Evolutionary conservation across 305 asterid species (phyloP), one percentile per base, ranked within the genome.

Genomic region (Petunia hybrid): DNA sequence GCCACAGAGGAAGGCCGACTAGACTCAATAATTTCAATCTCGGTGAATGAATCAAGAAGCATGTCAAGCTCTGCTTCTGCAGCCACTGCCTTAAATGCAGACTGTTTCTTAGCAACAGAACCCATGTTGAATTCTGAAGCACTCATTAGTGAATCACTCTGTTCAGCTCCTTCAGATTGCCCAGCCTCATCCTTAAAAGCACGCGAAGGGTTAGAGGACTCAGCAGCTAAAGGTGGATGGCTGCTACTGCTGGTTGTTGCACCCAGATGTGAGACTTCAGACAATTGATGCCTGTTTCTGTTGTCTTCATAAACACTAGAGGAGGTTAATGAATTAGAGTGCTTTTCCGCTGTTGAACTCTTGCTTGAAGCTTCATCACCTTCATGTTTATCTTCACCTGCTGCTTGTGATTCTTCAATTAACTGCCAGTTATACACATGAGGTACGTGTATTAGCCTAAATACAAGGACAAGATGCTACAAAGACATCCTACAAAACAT

Each of bases 21-120:
- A 4, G 84, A 76, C 51, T 85, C 91, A 1, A 66, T 78, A 76
- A 86, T 9, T 42, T 83, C 84, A 46, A 87, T 75, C 65, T 90
- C 97, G 60, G 40, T 12, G 60, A 92, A 88, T 6, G 98, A 91
- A 86, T 86, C 90, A 42, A 95, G 93, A 88, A 95, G 99, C 91
- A 87, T 84, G 86, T 95, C 97, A 38, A 94, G 98, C 85, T 95
- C 97, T 53, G 92, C 93, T 83, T 91, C 99, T 56, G 92, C 96
- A 81, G 69, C 83, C 14, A 86, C 80, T 55, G 92, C 93, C 87
- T 89, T 87, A 62, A 88, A 92, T 74, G 64, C 77, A 5, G 90
- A 76, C n/a, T 77, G 71, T 59, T 83, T 87, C 74, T 51, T 78
- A 62, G 89, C 67, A 80, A 66, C 70, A 53, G 90, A 60, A 80